Conservation (phyloP, 768 basidiomycete genomes). For the Pisolithus albus region DNA sequence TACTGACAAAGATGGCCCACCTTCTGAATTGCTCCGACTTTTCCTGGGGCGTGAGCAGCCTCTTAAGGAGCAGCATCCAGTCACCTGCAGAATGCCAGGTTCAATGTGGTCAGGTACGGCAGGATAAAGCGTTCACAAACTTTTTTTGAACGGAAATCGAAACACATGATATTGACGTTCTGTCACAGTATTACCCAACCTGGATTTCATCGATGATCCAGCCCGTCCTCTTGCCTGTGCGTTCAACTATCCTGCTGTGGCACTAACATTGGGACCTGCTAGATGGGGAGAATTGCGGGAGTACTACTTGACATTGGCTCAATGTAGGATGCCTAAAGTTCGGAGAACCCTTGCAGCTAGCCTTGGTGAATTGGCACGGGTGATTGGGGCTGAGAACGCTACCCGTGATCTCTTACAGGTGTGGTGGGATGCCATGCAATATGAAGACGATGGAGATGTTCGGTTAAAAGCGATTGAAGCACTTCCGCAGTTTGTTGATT, state of each 20-base stretch:
- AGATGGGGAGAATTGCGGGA: constrained; percentile 73
- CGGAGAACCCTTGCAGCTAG: constrained; percentile 80
- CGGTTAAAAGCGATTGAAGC: constrained; percentile 66
- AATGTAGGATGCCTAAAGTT: constrained; percentile 56
- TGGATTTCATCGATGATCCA: constrained; percentile 56
- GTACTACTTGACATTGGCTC: constrained; percentile 59
- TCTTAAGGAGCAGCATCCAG: constrained; percentile 33
- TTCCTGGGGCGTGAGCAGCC: constrained; percentile 63
- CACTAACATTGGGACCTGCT: constrained; percentile 66
- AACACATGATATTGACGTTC: constrained; percentile 6
- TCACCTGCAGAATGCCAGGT: constrained; percentile 3
- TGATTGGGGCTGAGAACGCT: constrained; percentile 69
- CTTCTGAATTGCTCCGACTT: constrained; percentile 62
- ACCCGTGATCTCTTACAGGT: constrained; percentile 61
- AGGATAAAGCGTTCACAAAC: neutral
- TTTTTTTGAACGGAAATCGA: neutral
- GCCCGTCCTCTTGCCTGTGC: constrained; percentile 74
- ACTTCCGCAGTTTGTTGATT: constrained; percentile 47
- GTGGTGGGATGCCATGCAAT: constrained; percentile 55
- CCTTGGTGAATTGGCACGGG: constrained; percentile 80
- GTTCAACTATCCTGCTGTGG: constrained; percentile 89
- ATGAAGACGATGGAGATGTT: constrained; percentile 58
- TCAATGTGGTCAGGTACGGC: constrained; percentile 14
- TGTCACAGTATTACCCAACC: constrained; percentile 16
- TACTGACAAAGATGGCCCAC: constrained; percentile 55